Conservation (phyloP, 805 yeast species). For the Yamadazyma akitaensis region DNA sequence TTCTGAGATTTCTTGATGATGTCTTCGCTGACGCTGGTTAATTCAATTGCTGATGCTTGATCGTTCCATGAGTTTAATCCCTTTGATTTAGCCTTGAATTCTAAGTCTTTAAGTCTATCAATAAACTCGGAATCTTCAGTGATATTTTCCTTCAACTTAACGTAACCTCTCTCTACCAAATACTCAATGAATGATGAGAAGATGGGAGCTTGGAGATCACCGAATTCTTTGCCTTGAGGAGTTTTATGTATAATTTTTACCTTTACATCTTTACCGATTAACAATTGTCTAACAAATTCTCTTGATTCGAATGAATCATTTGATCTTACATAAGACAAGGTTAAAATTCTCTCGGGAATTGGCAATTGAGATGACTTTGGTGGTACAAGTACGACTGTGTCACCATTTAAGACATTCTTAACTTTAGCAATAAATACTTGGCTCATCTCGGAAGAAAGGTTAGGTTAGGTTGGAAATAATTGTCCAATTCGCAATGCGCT, state of each 20-base stretch:
- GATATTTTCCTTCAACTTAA: constrained; percentile 56
- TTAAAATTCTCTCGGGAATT: constrained; percentile 54
- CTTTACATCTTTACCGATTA: constrained; percentile 63
- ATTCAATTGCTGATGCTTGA: constrained; percentile 14
- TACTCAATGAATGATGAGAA: constrained; percentile 58
- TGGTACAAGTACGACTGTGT: constrained; percentile 62
- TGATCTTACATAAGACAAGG: constrained; percentile 63
- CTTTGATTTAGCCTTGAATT: constrained; percentile 50
- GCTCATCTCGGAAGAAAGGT: constrained; percentile 1
- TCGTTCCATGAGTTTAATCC: constrained; percentile 56
- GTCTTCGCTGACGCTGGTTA: constrained; percentile 26
- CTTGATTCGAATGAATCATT: constrained; percentile 58
- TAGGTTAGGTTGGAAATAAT: neutral
- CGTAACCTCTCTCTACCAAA: constrained; percentile 56
- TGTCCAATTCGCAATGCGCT: constrained; percentile 4
- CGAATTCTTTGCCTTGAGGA: constrained; percentile 61
- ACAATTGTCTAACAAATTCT: constrained; percentile 57
- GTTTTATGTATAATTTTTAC: constrained; percentile 55
- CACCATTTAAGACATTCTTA: constrained; percentile 67
- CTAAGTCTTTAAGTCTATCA: constrained; percentile 36
- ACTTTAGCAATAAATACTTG: constrained; percentile 51
- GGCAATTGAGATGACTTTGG: constrained; percentile 40
- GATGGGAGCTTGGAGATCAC: constrained; percentile 64
- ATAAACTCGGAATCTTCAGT: constrained; percentile 37
- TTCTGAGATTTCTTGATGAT: constrained; percentile 34